Percentiles rank a stretch among this genome's conserved stretches.
phyloP scores from a whole-genome alignment of 1,284 basidiomycete species.

The Spongispora temasekensis region DNA sequence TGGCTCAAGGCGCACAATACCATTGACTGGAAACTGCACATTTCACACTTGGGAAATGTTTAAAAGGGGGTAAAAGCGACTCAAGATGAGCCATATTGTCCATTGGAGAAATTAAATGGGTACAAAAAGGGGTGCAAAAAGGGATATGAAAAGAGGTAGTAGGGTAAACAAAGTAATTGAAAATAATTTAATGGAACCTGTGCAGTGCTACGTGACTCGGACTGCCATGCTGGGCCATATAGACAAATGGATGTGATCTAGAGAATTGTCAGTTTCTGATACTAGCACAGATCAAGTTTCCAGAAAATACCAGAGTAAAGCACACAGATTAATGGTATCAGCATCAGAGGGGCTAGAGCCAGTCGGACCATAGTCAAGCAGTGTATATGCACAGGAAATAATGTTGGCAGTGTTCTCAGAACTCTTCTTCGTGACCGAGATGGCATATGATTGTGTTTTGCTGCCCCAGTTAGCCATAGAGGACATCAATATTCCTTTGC shows the following conservation, averaged over 20 bases:
- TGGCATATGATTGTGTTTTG: neutral
- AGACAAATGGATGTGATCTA: neutral
- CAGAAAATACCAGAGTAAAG: conserved; percentile 7
- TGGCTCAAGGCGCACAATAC: neutral
- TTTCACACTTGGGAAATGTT: neutral
- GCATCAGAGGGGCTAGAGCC: neutral
- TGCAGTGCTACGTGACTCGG: neutral
- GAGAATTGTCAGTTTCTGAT: neutral
- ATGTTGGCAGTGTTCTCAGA: conserved; percentile 1
- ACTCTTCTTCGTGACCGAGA: neutral
- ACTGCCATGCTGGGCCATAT: neutral
- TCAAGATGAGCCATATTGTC: neutral
- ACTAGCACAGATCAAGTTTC: neutral
- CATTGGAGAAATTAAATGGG: neutral
- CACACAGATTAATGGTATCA: neutral
- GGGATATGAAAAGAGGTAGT: neutral
- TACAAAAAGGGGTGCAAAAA: neutral
- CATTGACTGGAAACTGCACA: neutral
- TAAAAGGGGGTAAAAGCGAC: neutral
- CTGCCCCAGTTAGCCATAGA: conserved; percentile 5
- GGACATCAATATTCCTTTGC: conserved; percentile 10
- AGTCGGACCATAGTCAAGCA: neutral
- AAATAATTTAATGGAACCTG: no score
- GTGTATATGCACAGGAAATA: neutral
- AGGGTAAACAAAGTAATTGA: neutral